phyloP scores from a whole-genome alignment of 495 filamentous ascomycete genomes.

The Talaromyces liani region DNA sequence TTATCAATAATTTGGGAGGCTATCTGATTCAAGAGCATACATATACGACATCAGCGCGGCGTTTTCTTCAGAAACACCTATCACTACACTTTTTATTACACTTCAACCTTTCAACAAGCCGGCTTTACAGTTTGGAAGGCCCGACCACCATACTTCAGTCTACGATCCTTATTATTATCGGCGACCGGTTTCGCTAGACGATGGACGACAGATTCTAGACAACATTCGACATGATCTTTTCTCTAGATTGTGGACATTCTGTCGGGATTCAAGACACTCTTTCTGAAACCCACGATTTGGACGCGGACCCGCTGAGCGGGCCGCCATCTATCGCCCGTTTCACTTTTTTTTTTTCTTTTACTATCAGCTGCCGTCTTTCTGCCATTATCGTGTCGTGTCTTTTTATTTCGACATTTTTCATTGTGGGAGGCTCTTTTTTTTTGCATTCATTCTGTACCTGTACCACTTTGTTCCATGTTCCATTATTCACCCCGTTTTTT shows the following conservation, averaged over 20 bases:
- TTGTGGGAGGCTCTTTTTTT: background rate
- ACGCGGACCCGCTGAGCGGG: constrained; percentile 2
- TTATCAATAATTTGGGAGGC: constrained; percentile 5
- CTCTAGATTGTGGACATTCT: background rate
- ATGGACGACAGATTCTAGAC: background rate
- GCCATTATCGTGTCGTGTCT: background rate
- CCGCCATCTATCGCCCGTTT: background rate
- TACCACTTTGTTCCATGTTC: background rate
- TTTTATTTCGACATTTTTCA: background rate
- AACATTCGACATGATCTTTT: background rate
- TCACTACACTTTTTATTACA: background rate
- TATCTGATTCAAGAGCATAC: constrained; percentile 4
- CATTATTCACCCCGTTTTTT: background rate
- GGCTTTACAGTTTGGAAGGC: constrained; percentile 2
- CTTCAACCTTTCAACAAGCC: background rate
- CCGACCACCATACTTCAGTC: background rate
- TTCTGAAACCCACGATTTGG: constrained; percentile 1
- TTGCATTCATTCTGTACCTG: background rate
- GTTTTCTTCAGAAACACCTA: constrained; percentile 2
- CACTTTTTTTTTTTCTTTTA: background rate
- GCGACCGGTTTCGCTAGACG: background rate
- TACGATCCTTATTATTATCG: background rate
- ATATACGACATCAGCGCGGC: constrained; percentile 8
- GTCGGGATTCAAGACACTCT: background rate
- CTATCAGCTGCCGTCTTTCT: background rate